These are phyloP conservation scores for Pseudozyma pruni DNA, from an alignment of 1,284 basidiomycete species.

Conservation along the genomic window DNA sequence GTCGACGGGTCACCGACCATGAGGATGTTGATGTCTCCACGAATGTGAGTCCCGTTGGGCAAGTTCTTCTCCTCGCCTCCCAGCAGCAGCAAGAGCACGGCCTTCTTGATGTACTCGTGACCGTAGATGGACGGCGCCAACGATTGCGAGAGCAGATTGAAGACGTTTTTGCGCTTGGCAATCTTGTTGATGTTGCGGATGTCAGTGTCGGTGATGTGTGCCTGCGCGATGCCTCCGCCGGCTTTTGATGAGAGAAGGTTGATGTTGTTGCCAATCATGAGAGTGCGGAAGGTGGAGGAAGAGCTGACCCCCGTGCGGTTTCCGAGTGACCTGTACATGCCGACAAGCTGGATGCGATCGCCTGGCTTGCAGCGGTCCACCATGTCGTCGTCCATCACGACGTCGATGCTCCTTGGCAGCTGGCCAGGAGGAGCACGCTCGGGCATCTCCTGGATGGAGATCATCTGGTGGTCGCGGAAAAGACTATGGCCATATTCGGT, in stretches of 20 bases:
- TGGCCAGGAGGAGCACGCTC: slow-evolving; percentile 97
- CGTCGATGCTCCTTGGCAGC: slow-evolving; percentile 92
- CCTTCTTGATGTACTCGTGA: slow-evolving; percentile 94
- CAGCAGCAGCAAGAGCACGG: slow-evolving; percentile 88
- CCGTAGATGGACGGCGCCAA: slow-evolving; percentile 98
- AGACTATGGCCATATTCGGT: slow-evolving; percentile 93
- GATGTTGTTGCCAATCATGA: slow-evolving; percentile 94
- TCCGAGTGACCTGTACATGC: slow-evolving; percentile 91
- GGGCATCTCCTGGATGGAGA: slow-evolving; percentile 99
- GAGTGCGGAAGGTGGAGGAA: slow-evolving; percentile 85
- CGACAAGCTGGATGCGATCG: slow-evolving; percentile 95
- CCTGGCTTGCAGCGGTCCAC: slow-evolving; percentile 98
- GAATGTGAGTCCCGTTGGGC: slow-evolving; percentile 96
- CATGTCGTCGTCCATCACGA: slow-evolving; percentile 94
- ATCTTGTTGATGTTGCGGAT: slow-evolving; percentile 97
- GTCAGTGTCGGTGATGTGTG: slow-evolving; percentile 90
- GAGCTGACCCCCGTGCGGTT: slow-evolving; percentile 77
- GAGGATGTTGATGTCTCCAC: slow-evolving; percentile 98
- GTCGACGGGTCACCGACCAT: slow-evolving; percentile 99
- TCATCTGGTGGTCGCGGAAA: slow-evolving; percentile 95
- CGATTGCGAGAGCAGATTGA: slow-evolving; percentile 88
- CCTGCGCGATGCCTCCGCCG: slow-evolving; percentile 94
- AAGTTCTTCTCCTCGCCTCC: slow-evolving; percentile 98
- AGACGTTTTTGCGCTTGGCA: slow-evolving; percentile 82
- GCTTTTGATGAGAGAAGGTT: slow-evolving; percentile 96